phyloP scores from a whole-genome alignment of 345 rosid genomes.

The Citrus reticulata region DNA sequence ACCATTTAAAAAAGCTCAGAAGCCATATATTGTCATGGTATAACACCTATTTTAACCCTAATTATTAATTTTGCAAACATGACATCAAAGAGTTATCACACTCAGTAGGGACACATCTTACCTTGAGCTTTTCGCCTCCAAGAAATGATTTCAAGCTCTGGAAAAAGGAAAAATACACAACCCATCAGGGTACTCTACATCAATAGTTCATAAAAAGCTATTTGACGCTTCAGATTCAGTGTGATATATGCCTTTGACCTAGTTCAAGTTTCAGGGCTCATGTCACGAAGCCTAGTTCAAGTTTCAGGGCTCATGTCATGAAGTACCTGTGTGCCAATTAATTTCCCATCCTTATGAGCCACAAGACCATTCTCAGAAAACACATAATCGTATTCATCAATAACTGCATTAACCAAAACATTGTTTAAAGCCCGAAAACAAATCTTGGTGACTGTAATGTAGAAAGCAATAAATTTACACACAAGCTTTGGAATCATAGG shows the following conservation, averaged over 20 bases:
- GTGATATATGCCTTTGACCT: not conserved
- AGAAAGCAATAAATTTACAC: not conserved
- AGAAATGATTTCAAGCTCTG: conserved; percentile 88
- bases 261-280: not conserved
- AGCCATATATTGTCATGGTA: not conserved
- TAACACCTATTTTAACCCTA: not conserved
- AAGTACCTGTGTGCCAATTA: conserved; percentile 79
- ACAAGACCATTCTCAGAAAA: conserved; percentile 99
- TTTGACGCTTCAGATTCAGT: not conserved
- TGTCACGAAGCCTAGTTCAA: not conserved
- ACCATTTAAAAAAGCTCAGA: not conserved
- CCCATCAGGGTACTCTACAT: conserved; percentile 6
- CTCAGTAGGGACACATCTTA: conserved; percentile 16
- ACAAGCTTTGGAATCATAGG: not conserved
- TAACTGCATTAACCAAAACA: conserved; percentile 49
- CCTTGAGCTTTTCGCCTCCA: conserved; percentile 91
- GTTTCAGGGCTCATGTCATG: not conserved
- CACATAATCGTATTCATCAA: conserved; percentile 75
- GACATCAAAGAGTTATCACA: conserved; percentile 2
- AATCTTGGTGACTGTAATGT: not conserved
- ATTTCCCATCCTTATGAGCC: conserved; percentile 86
- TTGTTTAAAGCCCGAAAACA: not conserved
- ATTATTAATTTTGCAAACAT: not conserved
- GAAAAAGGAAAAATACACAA: conserved; percentile 15
- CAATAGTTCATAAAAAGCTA: not conserved